Evolutionary conservation across 805 yeast species (phyloP), one percentile per base, ranked within the genome.

Genomic region (Pichia manshurica): DNA sequence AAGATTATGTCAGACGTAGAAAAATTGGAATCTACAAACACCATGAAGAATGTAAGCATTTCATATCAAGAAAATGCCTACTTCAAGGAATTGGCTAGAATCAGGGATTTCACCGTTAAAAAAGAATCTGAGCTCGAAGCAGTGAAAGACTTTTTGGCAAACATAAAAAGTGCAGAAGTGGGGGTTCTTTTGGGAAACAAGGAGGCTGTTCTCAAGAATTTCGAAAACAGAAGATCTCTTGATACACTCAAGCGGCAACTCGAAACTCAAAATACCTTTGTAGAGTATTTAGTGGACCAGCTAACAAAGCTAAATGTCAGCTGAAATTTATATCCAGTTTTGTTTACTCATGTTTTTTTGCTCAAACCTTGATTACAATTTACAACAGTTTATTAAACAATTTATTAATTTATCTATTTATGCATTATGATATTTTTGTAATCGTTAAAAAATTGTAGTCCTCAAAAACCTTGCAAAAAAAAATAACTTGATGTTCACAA

Each of bases 1-100:
- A 39, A 55, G 50, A 4, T 57, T 10, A 31, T 47, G 20, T 28
- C 38, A 1, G 25, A 41, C 5, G 35, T 53, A 35, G 57, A 50
- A 17, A 20, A 42, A 10, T 23, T 57, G 5, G 45, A 51, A 6
- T 25, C 46, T 2, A 43, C 35, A n/a, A 42, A 40, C 20, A 35
- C 46, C 16, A 45, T 39, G 39, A 29, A 36, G 20, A 44, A 45
- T 22, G 17, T 48, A 2, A 44, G 50, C 28, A 39, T 63, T 15
- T 58, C 66, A 1, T 56, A 49, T 35, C 59, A 56, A 19, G 69
- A 65, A 44, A 52, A 47, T n/a, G 39, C 42, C 1, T 62, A 54
- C 44, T 44, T 52, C 45, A 53, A 47, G 23, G 64, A 62, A 41
- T 48, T 65, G 43, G 57, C 63, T 42, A 34, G 47, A 17, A 29